Conservation (phyloP, 1,284 basidiomycete genomes). For the Kalmanozyma brasiliensis region DNA sequence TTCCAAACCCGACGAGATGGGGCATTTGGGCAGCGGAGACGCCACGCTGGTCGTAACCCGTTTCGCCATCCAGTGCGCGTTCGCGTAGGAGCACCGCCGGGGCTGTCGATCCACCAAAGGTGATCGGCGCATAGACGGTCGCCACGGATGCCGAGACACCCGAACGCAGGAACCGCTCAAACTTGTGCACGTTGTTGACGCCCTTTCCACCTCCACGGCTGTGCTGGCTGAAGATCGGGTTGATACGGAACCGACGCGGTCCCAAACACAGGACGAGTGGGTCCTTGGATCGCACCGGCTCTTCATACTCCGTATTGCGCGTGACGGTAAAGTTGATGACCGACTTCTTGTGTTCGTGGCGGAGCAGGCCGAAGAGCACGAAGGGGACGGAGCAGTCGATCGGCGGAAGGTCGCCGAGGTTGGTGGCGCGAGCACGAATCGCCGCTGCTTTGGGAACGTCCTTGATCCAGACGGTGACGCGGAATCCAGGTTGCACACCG, state of each 20-base stretch:
- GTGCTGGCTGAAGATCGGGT: slow-evolving; percentile 92
- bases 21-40: slow-evolving; percentile 63
- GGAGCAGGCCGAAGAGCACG: slow-evolving; percentile 83
- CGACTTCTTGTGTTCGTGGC: slow-evolving; percentile 96
- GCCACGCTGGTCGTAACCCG: slow-evolving; percentile 63
- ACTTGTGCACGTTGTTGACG: slow-evolving; percentile 96
- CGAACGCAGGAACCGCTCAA: slow-evolving; percentile 89
- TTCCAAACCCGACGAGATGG: slow-evolving; percentile 89
- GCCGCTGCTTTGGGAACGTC: slow-evolving; percentile 59
- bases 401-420: slow-evolving; percentile 3
- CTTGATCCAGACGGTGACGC: slow-evolving; percentile 50
- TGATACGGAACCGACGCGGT: slow-evolving; percentile 82
- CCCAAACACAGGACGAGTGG: slow-evolving; percentile 88
- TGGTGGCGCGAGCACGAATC: slow-evolving; percentile 39
- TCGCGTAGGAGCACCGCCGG: slow-evolving; percentile 58
- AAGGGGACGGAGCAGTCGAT: slow-evolving; percentile 72
- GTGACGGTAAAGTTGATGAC: slow-evolving; percentile 93
- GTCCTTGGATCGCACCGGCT: slow-evolving; percentile 92
- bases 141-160: slow-evolving; percentile 75
- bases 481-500: slow-evolving; percentile 53
- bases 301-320: slow-evolving; percentile 93
- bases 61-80: slow-evolving; percentile 47
- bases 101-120: slow-evolving; percentile 76
- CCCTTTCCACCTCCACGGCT: slow-evolving; percentile 80
- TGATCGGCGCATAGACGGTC: slow-evolving; percentile 84